phyloP scores from a whole-genome alignment of 192 early-diverging fungal species.

The Borealophlyctis nickersoniae region DNA sequence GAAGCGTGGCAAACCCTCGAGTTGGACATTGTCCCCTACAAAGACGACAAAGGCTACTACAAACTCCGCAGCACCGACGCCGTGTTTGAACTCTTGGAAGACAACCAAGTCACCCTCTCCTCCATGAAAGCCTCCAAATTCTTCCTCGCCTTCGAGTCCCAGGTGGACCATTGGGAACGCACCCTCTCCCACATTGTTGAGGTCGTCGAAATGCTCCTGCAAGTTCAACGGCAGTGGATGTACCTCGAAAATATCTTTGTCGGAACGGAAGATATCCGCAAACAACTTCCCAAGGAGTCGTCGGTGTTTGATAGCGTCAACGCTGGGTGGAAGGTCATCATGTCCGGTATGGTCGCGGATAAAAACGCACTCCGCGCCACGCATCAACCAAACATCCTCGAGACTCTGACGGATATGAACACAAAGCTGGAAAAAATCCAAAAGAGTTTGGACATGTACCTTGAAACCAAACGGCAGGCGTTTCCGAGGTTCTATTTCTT shows the following conservation, averaged over 20 bases:
- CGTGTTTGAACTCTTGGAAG: constrained; percentile 56
- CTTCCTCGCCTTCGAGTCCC: constrained; percentile 50
- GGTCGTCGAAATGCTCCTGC: constrained; percentile 50
- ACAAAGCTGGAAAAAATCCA: constrained; percentile 60
- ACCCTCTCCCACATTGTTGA: constrained; percentile 53
- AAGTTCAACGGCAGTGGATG: constrained; percentile 61
- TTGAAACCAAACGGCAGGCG: constrained; percentile 57
- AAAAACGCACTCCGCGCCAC: constrained; percentile 50
- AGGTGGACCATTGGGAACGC: constrained; percentile 59
- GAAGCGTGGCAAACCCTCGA: constrained; percentile 47
- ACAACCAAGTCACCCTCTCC: constrained; percentile 61
- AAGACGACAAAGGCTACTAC: constrained; percentile 57
- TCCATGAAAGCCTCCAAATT: constrained; percentile 60
- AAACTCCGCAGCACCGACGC: constrained; percentile 51
- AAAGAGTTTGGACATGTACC: constrained; percentile 60
- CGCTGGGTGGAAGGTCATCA: constrained; percentile 42
- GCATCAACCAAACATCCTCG: constrained; percentile 40
- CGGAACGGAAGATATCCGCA: constrained; percentile 57
- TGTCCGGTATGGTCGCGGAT: constrained; percentile 41
- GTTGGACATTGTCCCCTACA: constrained; percentile 58
- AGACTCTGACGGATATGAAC: constrained; percentile 55
- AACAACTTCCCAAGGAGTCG: constrained; percentile 59
- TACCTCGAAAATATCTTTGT: constrained; percentile 64
- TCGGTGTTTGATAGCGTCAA: constrained; percentile 52
- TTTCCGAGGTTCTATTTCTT: constrained; percentile 64